Conservation (phyloP, 306 rosid genomes). For the Sicyos edulis region DNA sequence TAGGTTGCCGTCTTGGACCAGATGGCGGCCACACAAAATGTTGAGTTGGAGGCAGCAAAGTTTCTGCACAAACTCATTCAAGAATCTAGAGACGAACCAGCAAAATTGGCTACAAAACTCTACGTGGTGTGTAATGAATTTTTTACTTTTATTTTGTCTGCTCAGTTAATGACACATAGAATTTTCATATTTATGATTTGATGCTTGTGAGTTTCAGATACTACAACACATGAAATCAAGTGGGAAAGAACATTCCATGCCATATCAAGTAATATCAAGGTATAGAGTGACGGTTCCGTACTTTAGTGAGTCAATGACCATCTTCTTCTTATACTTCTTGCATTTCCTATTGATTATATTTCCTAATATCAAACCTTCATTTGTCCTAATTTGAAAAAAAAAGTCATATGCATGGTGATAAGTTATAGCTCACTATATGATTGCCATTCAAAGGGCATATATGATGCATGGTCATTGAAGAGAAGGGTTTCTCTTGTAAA, state of each 20-base stretch:
- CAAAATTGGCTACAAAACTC: conserved; percentile 88
- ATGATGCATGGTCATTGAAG: neutral
- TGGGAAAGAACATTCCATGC: conserved; percentile 98
- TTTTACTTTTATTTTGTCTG: conserved; percentile 9
- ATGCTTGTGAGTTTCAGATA: conserved; percentile 51
- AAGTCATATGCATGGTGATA: neutral
- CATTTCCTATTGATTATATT: neutral
- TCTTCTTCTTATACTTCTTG: neutral
- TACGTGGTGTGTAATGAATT: conserved; percentile 56
- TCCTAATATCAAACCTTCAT: neutral
- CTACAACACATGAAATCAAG: conserved; percentile 97
- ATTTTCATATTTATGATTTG: conserved; percentile 11
- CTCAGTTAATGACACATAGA: conserved; percentile 21
- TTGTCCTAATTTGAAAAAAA: neutral
- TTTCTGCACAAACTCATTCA: conserved; percentile 97
- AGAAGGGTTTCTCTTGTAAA: neutral
- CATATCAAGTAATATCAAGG: conserved; percentile 98
- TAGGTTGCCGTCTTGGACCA: conserved; percentile 36
- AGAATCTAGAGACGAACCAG: conserved; percentile 97
- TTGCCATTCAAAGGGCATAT: neutral
- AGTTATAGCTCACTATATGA: conserved; percentile 1
- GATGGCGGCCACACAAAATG: conserved; percentile 82
- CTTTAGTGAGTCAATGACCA: neutral
- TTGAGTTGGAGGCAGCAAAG: conserved; percentile 99
- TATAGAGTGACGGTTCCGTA: conserved; percentile 36